Percentiles rank a stretch among this genome's conserved stretches.
These are phyloP conservation scores for Trypanosoma melophagium DNA, from an alignment of 208 protist genomes.

Conservation along the genomic window DNA sequence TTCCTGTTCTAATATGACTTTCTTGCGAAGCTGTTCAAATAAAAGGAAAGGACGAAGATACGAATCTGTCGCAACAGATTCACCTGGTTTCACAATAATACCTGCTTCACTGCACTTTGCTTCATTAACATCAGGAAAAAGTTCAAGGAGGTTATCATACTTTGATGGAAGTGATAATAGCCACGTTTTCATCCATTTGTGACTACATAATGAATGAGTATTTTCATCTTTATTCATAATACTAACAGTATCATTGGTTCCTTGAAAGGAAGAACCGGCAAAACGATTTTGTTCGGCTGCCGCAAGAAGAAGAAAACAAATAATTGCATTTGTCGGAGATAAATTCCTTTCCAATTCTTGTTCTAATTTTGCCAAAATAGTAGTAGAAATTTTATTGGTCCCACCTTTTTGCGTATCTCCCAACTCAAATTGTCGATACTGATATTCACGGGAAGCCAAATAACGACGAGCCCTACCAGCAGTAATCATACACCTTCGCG, in stretches of 20 bases:
- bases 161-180: conserved; percentile 54
- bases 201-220: conserved; percentile 41
- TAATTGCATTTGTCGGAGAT: conserved; percentile 65
- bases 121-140: conserved; percentile 19
- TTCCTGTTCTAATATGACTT: conserved; percentile 46
- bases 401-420: neutral
- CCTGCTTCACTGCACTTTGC: neutral
- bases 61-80: conserved; percentile 4
- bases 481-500: conserved; percentile 73
- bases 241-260: neutral
- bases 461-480: conserved; percentile 60
- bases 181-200: conserved; percentile 75
- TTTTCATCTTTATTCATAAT: conserved; percentile 1
- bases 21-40: conserved; percentile 45
- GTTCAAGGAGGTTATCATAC: conserved; percentile 87
- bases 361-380: conserved; percentile 32
- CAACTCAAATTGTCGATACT: conserved; percentile 2
- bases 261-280: neutral
- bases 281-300: conserved; percentile 53
- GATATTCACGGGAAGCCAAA: conserved; percentile 31
- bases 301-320: conserved; percentile 67
- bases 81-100: neutral
- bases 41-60: conserved; percentile 30
- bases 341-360: conserved; percentile 37
- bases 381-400: neutral